Evolutionary conservation across 768 basidiomycete genomes (phyloP), one percentile per base, ranked within the genome.

Genomic region (Tulasnella sp.): DNA sequence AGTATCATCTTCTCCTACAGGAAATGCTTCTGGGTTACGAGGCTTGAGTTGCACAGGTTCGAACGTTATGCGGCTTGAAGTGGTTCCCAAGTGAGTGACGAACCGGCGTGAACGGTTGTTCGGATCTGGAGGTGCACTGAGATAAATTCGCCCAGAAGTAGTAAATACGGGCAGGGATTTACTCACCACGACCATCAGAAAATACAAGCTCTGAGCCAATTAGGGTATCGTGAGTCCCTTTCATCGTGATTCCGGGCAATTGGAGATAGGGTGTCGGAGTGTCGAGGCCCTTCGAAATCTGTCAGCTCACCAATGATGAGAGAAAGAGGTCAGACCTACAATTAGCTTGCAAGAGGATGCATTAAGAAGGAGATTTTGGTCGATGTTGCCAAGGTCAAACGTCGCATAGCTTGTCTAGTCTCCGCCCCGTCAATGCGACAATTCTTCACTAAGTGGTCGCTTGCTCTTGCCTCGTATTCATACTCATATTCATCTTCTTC

Each of bases 181-280:
- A 78, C 78, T n/a, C 31, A 82, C 82, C 81, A 19, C 92, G 89
- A 86, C 91, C 91, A 78, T 94, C 93, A 0, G 89, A 88, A 84
- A 95, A 94, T 27, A 95, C 83, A 36, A 95, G 85, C 82, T 95
- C 94, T 0, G 92, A 92, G 2, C 94, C 94, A 2, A 95, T 85
- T 4, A 95, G 87, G 24, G 86, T 83, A 78, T 92, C 90, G 80
- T 94, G 91, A 48, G 87, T 85, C 0, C 94, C 94, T 84, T 91
- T 91, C 81, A 94, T 88, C 27, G 94, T 87, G 0, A 92, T 92
- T 2, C 93, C 93, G 6, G 92, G 91, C 0, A 95, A 87, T 81
- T 95, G 94, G 31, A 95, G 84, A 81, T 90, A 94, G 0, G 94
- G 94, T 0, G 90, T 92, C 0, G 92, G 89, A 0, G 92, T 92